These are phyloP conservation scores for Apophysomyces ossiformis DNA, from an alignment of 371 early-diverging fungal species.

Conservation along the genomic window DNA sequence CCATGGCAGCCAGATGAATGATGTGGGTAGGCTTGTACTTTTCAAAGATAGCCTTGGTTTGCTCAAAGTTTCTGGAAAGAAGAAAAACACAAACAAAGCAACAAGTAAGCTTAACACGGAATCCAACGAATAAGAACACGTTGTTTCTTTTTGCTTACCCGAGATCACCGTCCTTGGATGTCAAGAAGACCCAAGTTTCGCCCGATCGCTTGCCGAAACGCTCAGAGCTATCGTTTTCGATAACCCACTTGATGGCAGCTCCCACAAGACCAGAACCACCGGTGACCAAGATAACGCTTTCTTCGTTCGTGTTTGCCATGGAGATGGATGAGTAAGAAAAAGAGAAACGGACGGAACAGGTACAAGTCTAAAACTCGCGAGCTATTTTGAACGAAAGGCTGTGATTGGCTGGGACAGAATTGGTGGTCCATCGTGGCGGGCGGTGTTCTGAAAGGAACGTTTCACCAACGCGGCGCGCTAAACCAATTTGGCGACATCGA, in stretches of 20 bases:
- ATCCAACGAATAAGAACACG: too few relatives aligned
- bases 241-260: constrained; percentile 75
- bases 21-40: constrained; percentile 83
- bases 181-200: constrained; percentile 81
- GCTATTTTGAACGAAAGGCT: not conserved
- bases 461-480: too few relatives aligned
- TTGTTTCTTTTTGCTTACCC: constrained; percentile 41
- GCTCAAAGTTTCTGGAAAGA: constrained; percentile 58
- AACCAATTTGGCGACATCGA: too few relatives aligned
- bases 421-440: too few relatives aligned
- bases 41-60: constrained; percentile 74
- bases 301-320: constrained; percentile 17
- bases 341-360: not conserved
- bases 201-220: constrained; percentile 65
- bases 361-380: constrained; percentile 14
- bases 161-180: constrained; percentile 84
- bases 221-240: constrained; percentile 62
- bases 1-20: constrained; percentile 87
- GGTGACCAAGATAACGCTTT: constrained; percentile 67
- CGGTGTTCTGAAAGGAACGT: too few relatives aligned
- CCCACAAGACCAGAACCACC: constrained; percentile 88
- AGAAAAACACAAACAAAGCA: not conserved
- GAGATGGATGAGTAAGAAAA: constrained; percentile 7
- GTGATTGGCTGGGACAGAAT: constrained; percentile 12
- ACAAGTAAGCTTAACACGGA: too few relatives aligned